Evolutionary conservation across 2,329 filamentous ascomycete species (phyloP).

Genomic region (Nemania sp.): DNA sequence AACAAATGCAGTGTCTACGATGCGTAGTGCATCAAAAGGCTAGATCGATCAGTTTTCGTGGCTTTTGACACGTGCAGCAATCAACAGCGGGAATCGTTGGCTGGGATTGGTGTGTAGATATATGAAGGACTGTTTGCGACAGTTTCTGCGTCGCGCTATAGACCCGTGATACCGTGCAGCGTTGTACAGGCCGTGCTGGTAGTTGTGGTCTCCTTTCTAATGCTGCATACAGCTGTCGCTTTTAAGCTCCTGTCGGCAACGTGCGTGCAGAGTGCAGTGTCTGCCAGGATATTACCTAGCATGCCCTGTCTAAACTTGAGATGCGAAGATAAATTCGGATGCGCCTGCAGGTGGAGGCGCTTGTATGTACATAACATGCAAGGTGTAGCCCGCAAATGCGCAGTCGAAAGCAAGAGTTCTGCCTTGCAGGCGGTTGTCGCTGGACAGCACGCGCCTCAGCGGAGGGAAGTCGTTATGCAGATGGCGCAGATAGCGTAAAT

Average conservation of each 20-base stretch:
- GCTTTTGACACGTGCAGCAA: conserved; percentile 2
- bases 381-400: conserved; percentile 3
- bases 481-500: conserved; percentile 1
- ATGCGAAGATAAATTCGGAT: not conserved
- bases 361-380: conserved; percentile 18
- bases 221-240: not conserved
- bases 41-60: conserved; percentile 4
- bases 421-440: conserved; percentile 15
- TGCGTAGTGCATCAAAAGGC: too few species aligned
- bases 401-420: conserved; percentile 12
- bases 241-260: not conserved
- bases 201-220: not conserved
- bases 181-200: too few species aligned
- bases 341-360: conserved; percentile 11
- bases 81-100: not conserved
- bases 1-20: too few species aligned
- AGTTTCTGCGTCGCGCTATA: not conserved
- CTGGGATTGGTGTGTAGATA: conserved; percentile 5
- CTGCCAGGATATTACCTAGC: too few species aligned
- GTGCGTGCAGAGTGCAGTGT: too few species aligned
- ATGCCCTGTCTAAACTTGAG: too few species aligned
- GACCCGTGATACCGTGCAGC: not conserved
- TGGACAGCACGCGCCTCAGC: conserved; percentile 8
- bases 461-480: conserved; percentile 8
- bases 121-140: conserved; percentile 5